Evolutionary conservation across 345 rosid species (phyloP), one percentile per base, ranked within the genome.

Genomic region (Pelargonium nanum): DNA sequence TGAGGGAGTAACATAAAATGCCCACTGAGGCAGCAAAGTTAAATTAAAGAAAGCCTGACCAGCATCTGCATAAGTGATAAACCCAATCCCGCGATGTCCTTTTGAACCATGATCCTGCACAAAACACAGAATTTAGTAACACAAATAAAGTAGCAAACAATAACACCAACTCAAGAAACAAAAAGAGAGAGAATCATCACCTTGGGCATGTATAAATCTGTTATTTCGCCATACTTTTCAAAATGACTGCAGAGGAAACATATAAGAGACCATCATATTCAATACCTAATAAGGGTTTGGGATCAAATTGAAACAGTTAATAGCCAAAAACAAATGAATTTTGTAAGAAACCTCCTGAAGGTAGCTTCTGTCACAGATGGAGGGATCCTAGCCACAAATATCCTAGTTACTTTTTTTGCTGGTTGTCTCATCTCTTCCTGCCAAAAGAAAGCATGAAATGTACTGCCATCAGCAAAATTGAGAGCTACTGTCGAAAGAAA

Each of bases 401-500:
- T 87, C 76, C 99, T 85, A 19, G 92, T 84, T 1, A 70, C 96
- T 60, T 89, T 93, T 71, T 84, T 89, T 20, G 82, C 62, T 61
- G 96, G 90, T 57, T 85, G 80, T 79, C 90, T 86, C 99, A 93
- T 89, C 75, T 93, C 99, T 80, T 93, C 99, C 99, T 93, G 78
- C 15, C 69, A 76, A 61, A 45, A 62, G 66, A 55, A 62, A 50
- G 15, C 48, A 40, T 17, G 16, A 40, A 17, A 40, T 40, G 15
- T 40, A 40, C 48, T 40, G 15, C 15, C 48, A 40, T 40, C 48
- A 40, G 48, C 15, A 12, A 25, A 34, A 13, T 57, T 40, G 57
- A 69, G 6, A 51, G 45, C 4, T 20, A 65, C n/a, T n/a, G n/a
- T n/a, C 26, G 57, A 34, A 6, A 34, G 26, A 61, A 26, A 22